Evolutionary conservation across 495 filamentous ascomycete genomes (phyloP).

Genomic region (Lasiosphaeris hirsuta): DNA sequence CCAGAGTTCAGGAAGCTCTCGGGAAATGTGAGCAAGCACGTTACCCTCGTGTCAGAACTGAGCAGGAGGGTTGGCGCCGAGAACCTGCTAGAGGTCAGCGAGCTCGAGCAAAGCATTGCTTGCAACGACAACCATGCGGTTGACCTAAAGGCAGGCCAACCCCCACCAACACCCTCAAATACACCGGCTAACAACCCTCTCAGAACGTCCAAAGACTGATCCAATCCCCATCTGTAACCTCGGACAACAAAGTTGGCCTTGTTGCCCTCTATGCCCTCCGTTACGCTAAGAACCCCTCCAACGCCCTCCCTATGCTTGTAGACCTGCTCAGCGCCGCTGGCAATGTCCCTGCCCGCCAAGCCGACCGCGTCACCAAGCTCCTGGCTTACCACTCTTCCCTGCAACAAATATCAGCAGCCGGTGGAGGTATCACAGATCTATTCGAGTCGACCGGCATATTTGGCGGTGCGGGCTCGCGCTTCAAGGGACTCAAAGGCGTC

Average conservation of each 20-base stretch:
- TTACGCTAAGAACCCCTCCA: constrained; percentile 80
- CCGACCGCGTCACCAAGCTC: constrained; percentile 71
- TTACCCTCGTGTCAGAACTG: constrained; percentile 90
- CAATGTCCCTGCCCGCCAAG: constrained; percentile 65
- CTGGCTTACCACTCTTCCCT: constrained; percentile 80
- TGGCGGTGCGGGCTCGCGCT: constrained; percentile 79
- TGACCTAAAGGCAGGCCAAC: constrained; percentile 71
- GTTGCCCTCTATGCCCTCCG: constrained; percentile 91
- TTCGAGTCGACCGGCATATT: constrained; percentile 93
- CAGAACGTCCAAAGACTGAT: constrained; percentile 85
- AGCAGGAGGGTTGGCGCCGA: constrained; percentile 82
- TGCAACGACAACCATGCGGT: constrained; percentile 91
- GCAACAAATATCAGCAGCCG: constrained; percentile 60
- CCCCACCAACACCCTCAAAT: neutral
- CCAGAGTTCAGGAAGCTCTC: constrained; percentile 96
- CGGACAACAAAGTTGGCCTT: constrained; percentile 77
- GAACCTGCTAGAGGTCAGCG: constrained; percentile 84
- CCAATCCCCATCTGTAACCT: constrained; percentile 65
- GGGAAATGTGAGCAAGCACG: constrained; percentile 97
- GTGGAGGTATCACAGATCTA: constrained; percentile 74
- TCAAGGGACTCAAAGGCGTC: constrained; percentile 93
- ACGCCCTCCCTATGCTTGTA: constrained; percentile 73
- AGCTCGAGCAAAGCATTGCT: constrained; percentile 93
- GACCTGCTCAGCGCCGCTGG: constrained; percentile 79
- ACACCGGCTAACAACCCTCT: neutral